phyloP scores from a whole-genome alignment of 2,329 filamentous ascomycete genomes.

The Diplodia scrobiculata region DNA sequence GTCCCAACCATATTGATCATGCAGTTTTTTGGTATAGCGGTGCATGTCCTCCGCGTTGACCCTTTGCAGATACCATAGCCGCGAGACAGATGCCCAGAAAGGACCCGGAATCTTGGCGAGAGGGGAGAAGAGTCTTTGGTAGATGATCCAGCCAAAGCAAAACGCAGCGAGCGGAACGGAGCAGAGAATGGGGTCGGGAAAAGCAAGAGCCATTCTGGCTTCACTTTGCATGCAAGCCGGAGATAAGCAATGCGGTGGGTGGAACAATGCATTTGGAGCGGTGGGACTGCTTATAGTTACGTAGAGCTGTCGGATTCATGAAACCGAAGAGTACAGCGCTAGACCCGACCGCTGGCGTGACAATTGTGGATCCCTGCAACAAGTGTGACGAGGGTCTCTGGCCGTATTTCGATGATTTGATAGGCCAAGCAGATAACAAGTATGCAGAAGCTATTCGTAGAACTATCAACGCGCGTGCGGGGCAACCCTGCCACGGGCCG shows the following conservation, averaged over 20 bases:
- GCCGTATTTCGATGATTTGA: neutral
- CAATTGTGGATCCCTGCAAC: neutral
- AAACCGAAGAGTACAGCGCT: neutral
- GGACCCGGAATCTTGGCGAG: conserved; percentile 36
- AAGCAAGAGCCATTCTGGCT: neutral
- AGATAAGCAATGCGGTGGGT: neutral
- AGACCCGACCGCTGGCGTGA: neutral
- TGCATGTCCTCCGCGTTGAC: conserved; percentile 35
- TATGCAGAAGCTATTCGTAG: neutral
- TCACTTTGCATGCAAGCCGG: neutral
- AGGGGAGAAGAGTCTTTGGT: conserved; percentile 31
- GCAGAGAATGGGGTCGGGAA: neutral
- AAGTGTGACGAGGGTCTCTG: neutral
- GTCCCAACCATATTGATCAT: conserved; percentile 4
- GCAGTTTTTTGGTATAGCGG: conserved; percentile 12
- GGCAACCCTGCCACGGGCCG: neutral
- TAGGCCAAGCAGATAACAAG: neutral
- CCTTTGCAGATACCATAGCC: conserved; percentile 37
- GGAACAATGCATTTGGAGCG: neutral
- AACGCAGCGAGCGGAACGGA: conserved; percentile 22
- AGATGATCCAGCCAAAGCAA: conserved; percentile 32
- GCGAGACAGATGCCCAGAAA: conserved; percentile 34
- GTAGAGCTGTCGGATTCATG: neutral
- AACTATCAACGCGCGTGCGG: too few species aligned
- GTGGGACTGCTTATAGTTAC: neutral